Evolutionary conservation across 139 green algal genomes (phyloP).

Genomic region (Limnomonas spitsbergensis): DNA sequence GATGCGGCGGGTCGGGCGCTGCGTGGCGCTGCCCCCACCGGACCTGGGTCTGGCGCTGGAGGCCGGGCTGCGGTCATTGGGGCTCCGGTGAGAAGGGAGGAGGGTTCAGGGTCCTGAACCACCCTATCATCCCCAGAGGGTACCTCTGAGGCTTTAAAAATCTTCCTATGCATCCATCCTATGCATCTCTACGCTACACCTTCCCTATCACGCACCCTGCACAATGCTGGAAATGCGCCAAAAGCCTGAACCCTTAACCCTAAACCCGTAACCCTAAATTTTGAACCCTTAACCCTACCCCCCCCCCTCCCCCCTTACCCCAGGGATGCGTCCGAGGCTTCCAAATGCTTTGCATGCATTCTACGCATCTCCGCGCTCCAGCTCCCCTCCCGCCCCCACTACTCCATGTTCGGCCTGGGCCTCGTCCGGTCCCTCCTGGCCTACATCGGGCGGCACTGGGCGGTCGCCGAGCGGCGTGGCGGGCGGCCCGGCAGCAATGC

Average conservation of each 20-base stretch:
- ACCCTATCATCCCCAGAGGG: too few relatives aligned
- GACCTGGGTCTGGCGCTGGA: conserved; percentile 30
- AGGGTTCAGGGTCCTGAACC: not conserved
- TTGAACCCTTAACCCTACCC: not conserved
- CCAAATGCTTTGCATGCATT: conserved; percentile 12
- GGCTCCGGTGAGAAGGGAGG: conserved; percentile 25
- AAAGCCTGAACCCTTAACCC: too few relatives aligned
- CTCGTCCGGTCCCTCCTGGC: conserved; percentile 7
- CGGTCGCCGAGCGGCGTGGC: not conserved
- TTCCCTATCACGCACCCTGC: too few relatives aligned
- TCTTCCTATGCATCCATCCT: too few relatives aligned
- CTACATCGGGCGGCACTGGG: not conserved
- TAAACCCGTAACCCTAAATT: not conserved
- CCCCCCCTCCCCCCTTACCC: too few relatives aligned
- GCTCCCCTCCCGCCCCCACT: conserved; percentile 17
- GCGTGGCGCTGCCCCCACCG: conserved; percentile 17
- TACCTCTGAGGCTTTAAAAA: too few relatives aligned
- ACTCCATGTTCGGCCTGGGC: not conserved
- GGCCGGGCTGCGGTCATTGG: conserved; percentile 11
- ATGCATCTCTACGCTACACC: too few relatives aligned
- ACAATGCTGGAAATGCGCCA: too few relatives aligned
- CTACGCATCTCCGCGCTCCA: conserved; percentile 24
- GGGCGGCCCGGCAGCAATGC: conserved; percentile 18
- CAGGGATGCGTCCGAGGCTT: conserved; percentile 26
- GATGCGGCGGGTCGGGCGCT: conserved; percentile 12